Base-by-base conservation (phyloP, 257 asterid genomes). In the Lithospermum erythrorhizon region DNA sequence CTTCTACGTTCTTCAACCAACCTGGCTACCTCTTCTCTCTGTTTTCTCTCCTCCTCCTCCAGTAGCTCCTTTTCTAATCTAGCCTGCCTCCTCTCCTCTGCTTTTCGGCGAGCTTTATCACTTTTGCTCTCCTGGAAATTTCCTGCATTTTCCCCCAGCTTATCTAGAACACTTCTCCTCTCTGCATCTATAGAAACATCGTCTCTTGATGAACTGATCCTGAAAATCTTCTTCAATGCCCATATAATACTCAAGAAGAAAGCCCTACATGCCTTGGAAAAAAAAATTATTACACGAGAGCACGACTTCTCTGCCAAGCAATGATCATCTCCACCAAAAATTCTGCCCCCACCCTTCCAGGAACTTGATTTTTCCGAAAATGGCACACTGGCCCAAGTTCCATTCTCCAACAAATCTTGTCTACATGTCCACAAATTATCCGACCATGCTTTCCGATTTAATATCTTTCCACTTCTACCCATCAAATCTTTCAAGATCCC, bases 41-140 rank as follows among this genome's bases (percentile, higher is more conserved):
- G 99, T 86, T 89, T 93, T 76, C 91, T 81, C 82, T 93, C 97
- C 81, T 93, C 99, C 79, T 89, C 96, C 78, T 93, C 99, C 68
- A 86, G 53, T 22, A 82, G 76, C n/a, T 93, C 99, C n/a, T n/a
- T 93, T 81, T 84, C 99, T 71, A 93, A 65, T 74, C 97, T 86
- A 78, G 97, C 97, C 71, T n/a, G n/a, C n/a, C n/a, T n/a, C n/a
- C n/a, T n/a, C n/a, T n/a, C n/a, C n/a, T n/a, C n/a, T n/a, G n/a
- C n/a, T n/a, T n/a, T n/a, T n/a, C n/a, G n/a, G n/a, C n/a, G n/a
- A n/a, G n/a, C n/a, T 78, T 83, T 90, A 80, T 83, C 96, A 20
- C 95, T 94, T 83, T 79, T 85, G 72, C 94, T 90, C n/a, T n/a
- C 91, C 65, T 83, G 94, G 76, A 75, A 72, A 61, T 63, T 81